A percentile compares a stretch with the other conserved stretches of the same genome.
Evolutionary conservation across 2,329 filamentous ascomycete species (phyloP).

Genomic region (Fulvia fulva): DNA sequence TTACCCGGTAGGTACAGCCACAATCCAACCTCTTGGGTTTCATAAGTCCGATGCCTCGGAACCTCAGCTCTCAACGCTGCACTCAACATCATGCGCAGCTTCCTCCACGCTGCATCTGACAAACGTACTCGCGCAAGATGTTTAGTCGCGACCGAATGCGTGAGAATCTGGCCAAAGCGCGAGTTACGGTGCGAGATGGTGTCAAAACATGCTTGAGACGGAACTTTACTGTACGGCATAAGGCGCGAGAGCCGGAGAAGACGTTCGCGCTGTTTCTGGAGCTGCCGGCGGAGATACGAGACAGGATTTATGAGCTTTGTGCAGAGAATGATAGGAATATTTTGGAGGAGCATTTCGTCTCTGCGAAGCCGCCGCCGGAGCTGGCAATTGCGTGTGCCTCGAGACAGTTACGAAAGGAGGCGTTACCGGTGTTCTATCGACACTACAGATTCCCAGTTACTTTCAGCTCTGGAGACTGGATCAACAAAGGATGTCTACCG

Average conservation of each 20-base stretch:
- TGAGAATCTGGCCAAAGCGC: background rate
- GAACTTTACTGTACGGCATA: conserved; percentile 1
- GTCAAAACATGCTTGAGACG: conserved; percentile 1
- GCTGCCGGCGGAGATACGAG: conserved; percentile 8
- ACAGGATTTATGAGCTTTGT: conserved; percentile 7
- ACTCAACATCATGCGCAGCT: background rate
- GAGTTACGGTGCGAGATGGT: background rate
- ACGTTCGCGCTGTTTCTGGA: conserved; percentile 4
- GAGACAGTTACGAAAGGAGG: conserved; percentile 3
- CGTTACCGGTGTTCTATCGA: conserved; percentile 5
- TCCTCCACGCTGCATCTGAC: background rate
- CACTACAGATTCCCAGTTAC: conserved; percentile 6
- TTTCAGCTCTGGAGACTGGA: conserved; percentile 4
- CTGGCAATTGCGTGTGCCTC: conserved; percentile 3
- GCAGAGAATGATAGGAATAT: conserved; percentile 4
- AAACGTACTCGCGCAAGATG: background rate
- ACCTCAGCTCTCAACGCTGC: background rate
- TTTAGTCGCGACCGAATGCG: background rate
- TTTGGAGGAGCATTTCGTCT: conserved; percentile 3
- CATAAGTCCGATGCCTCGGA: background rate
- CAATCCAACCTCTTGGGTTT: background rate
- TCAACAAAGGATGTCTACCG: conserved; percentile 2
- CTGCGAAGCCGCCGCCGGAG: conserved; percentile 3
- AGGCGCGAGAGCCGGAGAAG: background rate
- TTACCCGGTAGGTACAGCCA: background rate